These are phyloP conservation scores for Pleurotus pulmonarius DNA, from an alignment of 768 basidiomycete genomes.

Conservation along the genomic window DNA sequence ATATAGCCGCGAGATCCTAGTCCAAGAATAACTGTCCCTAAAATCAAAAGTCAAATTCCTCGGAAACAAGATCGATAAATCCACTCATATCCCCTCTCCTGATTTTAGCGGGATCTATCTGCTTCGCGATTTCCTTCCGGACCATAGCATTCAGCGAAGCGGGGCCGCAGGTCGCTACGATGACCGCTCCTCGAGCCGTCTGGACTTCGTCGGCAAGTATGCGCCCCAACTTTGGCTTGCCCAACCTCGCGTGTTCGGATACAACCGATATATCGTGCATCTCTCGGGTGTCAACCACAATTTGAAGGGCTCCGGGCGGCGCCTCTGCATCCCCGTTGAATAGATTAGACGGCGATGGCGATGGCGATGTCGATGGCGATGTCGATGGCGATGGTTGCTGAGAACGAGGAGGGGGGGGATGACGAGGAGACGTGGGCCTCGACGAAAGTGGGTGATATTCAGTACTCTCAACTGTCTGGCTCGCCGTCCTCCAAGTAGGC, in stretches of 20 bases:
- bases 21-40: too few species aligned
- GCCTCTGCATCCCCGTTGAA: background rate
- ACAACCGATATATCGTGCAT: conserved; percentile 54
- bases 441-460: background rate
- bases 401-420: background rate
- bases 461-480: background rate
- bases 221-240: conserved; percentile 60
- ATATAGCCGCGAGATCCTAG: too few species aligned
- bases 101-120: conserved; percentile 54
- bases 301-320: background rate
- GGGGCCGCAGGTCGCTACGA: conserved; percentile 80
- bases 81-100: conserved; percentile 55
- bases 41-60: conserved; percentile 61
- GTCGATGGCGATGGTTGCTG: background rate
- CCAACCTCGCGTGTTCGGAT: conserved; percentile 60
- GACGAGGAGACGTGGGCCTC: background rate
- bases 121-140: conserved; percentile 57
- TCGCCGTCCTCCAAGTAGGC: background rate
- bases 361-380: background rate
- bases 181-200: conserved; percentile 46
- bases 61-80: conserved; percentile 56
- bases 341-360: background rate
- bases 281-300: conserved; percentile 52
- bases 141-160: conserved; percentile 65
- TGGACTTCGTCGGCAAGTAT: conserved; percentile 66